phyloP scores from a whole-genome alignment of 2,329 filamentous ascomycete species.

The Xenosphaeropsis pyriputrescens region DNA sequence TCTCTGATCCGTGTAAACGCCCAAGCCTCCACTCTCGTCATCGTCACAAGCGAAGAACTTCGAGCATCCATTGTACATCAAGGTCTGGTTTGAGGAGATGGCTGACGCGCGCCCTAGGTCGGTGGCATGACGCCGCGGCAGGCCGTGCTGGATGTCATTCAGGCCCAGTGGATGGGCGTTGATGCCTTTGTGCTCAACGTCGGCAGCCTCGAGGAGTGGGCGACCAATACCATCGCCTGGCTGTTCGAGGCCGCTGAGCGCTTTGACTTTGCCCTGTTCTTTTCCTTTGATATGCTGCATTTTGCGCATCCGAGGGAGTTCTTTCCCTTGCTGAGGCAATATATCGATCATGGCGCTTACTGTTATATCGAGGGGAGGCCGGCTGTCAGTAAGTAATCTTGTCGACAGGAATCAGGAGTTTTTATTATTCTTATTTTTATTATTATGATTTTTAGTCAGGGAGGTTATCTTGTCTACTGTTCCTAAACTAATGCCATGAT shows the following conservation, averaged over 20 bases:
- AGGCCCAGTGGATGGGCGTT: conserved; percentile 14
- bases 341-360: conserved; percentile 13
- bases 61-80: conserved; percentile 6
- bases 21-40: conserved; percentile 2
- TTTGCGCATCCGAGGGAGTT: conserved; percentile 13
- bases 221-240: conserved; percentile 12
- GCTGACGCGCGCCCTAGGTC: conserved; percentile 8
- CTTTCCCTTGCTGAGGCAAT: conserved; percentile 12
- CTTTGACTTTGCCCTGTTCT: conserved; percentile 19
- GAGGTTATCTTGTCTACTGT: no score
- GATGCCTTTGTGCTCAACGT: conserved; percentile 21
- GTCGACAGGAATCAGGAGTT: background rate
- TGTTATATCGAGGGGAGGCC: conserved; percentile 15
- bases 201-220: conserved; percentile 12
- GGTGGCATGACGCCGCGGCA: conserved; percentile 7
- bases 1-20: conserved; percentile 11
- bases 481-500: no score
- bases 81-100: conserved; percentile 8
- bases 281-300: conserved; percentile 21
- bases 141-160: conserved; percentile 8
- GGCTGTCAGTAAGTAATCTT: conserved; percentile 11
- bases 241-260: conserved; percentile 18
- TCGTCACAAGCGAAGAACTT: conserved; percentile 13
- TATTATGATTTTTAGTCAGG: no score
- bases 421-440: no score